Conservation (phyloP, 2,329 filamentous ascomycete species). For the Tolypocladium tundrense region DNA sequence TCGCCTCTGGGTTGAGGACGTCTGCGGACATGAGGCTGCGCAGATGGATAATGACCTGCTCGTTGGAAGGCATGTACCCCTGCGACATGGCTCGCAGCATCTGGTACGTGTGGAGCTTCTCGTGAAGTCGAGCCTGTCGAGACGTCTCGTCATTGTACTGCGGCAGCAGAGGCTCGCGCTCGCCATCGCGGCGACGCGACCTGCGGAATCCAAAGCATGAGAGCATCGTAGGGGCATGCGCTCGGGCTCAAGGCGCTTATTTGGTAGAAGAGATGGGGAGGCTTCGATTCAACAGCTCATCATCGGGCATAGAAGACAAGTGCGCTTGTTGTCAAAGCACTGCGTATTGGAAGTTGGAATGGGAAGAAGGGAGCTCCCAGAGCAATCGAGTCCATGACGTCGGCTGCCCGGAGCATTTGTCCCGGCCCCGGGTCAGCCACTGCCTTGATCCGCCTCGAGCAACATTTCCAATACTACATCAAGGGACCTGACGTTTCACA, state of each 20-base stretch:
- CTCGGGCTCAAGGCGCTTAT: neutral
- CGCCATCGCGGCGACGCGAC: slow-evolving; percentile 35
- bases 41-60: slow-evolving; percentile 71
- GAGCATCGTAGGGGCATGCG: slow-evolving; percentile 31
- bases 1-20: slow-evolving; percentile 60
- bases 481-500: neutral
- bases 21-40: slow-evolving; percentile 70
- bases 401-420: neutral
- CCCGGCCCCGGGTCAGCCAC: neutral
- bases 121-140: slow-evolving; percentile 66
- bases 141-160: slow-evolving; percentile 74
- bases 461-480: neutral
- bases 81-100: slow-evolving; percentile 73
- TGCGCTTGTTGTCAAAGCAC: neutral
- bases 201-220: slow-evolving; percentile 55
- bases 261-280: neutral
- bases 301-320: neutral
- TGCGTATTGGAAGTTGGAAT: neutral
- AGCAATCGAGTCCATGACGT: neutral
- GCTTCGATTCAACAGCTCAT: neutral
- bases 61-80: slow-evolving; percentile 87
- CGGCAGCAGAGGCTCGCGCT: slow-evolving; percentile 71
- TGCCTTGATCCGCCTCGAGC: neutral
- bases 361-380: neutral
- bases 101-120: slow-evolving; percentile 89